These are phyloP conservation scores for Aspergillus carbonarius DNA, from an alignment of 2,329 filamentous ascomycete species.

Conservation along the genomic window DNA sequence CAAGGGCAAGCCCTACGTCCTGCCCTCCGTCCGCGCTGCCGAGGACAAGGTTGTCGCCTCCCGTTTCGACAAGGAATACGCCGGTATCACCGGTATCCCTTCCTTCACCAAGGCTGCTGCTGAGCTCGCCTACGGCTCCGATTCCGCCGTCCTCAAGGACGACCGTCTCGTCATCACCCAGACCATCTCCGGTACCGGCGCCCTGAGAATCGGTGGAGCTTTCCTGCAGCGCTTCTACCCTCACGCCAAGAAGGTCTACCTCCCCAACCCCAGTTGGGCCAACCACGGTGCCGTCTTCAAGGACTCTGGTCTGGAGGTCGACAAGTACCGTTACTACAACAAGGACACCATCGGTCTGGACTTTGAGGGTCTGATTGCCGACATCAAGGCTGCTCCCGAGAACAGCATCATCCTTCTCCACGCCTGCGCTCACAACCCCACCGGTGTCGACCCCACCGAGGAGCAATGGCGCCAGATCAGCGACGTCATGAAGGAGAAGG, in stretches of 20 bases:
- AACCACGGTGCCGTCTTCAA: slow-evolving; percentile 97
- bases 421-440: slow-evolving; percentile 97
- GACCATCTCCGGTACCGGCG: slow-evolving; percentile 96
- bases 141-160: slow-evolving; percentile 71
- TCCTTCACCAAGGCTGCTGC: slow-evolving; percentile 92
- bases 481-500: slow-evolving; percentile 77
- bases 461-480: slow-evolving; percentile 94
- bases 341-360: slow-evolving; percentile 97
- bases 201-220: slow-evolving; percentile 87
- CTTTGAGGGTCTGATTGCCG: slow-evolving; percentile 87
- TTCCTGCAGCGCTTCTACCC: slow-evolving; percentile 93
- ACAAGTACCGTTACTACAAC: slow-evolving; percentile 99
- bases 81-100: slow-evolving; percentile 93
- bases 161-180: slow-evolving; percentile 87
- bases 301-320: slow-evolving; percentile 85
- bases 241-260: slow-evolving; percentile 90
- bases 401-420: slow-evolving; percentile 91
- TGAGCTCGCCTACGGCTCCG: slow-evolving; percentile 81
- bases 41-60: slow-evolving; percentile 80
- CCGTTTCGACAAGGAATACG: slow-evolving; percentile 93
- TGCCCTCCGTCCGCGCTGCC: slow-evolving; percentile 85
- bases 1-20: slow-evolving; percentile 95
- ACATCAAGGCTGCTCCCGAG: slow-evolving; percentile 84
- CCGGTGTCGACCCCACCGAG: slow-evolving; percentile 86
- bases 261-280: slow-evolving; percentile 94